Evolutionary conservation across 208 protist genomes (phyloP).

Genomic region (Crithidia expoeki): DNA sequence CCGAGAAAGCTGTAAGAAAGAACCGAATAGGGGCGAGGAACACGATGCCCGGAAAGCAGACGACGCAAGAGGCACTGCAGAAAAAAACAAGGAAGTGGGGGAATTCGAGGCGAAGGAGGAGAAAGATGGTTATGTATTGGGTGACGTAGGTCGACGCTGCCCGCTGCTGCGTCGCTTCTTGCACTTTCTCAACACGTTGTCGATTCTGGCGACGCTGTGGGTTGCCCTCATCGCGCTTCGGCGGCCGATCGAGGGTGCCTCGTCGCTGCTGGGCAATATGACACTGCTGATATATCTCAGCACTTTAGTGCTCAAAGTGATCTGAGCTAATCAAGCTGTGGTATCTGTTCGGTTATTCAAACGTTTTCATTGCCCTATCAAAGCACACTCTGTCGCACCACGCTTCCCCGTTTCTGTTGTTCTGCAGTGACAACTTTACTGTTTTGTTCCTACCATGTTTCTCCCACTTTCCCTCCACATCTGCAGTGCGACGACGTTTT

Average conservation of each 20-base stretch:
- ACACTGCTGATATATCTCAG: slow-evolving; percentile 38
- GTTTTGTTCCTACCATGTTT: not conserved
- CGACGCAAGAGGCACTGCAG: not conserved
- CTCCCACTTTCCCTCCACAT: not conserved
- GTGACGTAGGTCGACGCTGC: slow-evolving; percentile 38
- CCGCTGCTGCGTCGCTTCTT: slow-evolving; percentile 21
- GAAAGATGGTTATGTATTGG: slow-evolving; percentile 40
- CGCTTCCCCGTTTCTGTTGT: not conserved
- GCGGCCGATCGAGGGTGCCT: slow-evolving; percentile 60
- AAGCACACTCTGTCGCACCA: no score
- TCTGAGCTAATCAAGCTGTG: no score
- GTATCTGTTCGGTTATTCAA: not conserved
- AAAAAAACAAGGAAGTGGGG: slow-evolving; percentile 6
- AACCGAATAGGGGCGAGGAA: slow-evolving; percentile 1
- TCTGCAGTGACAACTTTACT: no score
- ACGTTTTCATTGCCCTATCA: no score
- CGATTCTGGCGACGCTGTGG: slow-evolving; percentile 46
- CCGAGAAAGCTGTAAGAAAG: not conserved
- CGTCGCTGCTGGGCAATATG: slow-evolving; percentile 49
- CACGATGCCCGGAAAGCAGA: not conserved
- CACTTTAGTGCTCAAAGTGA: slow-evolving; percentile 30
- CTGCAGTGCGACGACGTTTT: no score
- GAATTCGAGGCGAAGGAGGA: slow-evolving; percentile 7
- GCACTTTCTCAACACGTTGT: not conserved
- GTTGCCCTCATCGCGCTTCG: slow-evolving; percentile 48